A percentile compares a stretch with the other conserved stretches of the same genome.
These are phyloP conservation scores for Trichoderma koningii DNA, from an alignment of 2,329 filamentous ascomycete genomes.

Conservation along the genomic window DNA sequence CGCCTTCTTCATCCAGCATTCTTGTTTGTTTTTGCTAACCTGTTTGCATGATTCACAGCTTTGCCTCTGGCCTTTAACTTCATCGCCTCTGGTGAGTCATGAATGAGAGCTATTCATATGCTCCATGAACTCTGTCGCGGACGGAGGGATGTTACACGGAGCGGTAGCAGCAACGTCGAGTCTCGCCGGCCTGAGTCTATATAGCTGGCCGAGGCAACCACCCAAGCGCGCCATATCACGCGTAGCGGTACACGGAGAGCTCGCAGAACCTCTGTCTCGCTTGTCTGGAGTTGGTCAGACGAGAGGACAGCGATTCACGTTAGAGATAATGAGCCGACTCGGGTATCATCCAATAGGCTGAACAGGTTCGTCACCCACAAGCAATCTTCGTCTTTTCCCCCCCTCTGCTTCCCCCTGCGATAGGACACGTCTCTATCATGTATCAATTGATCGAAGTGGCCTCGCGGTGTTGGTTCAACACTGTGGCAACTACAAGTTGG, in stretches of 20 bases:
- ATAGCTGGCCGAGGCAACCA: not conserved
- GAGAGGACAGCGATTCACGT: not conserved
- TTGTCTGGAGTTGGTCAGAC: not conserved
- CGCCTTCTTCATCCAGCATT: not conserved
- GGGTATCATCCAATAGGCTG: not conserved
- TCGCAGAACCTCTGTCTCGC: not conserved
- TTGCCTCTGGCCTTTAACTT: slow-evolving; percentile 84
- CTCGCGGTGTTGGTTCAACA: too few relatives aligned
- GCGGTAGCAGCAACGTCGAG: slow-evolving; percentile 58
- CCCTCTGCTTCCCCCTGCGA: slow-evolving; percentile 39
- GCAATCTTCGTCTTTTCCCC: slow-evolving; percentile 25
- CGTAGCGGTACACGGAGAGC: not conserved
- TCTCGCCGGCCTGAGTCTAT: slow-evolving; percentile 1
- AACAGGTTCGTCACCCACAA: slow-evolving; percentile 28
- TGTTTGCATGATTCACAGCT: slow-evolving; percentile 50
- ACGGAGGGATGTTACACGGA: slow-evolving; percentile 42
- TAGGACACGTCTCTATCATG: slow-evolving; percentile 24
- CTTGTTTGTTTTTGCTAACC: slow-evolving; percentile 36
- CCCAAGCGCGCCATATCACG: not conserved
- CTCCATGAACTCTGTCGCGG: slow-evolving; percentile 13
- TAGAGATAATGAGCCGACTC: not conserved
- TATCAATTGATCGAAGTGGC: not conserved
- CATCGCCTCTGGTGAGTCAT: slow-evolving; percentile 85
- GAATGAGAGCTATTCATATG: slow-evolving; percentile 10
- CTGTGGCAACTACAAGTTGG: not conserved